Evolutionary conservation across 78 protist species (phyloP).

Genomic region (Dictyostelium firmibasis): DNA sequence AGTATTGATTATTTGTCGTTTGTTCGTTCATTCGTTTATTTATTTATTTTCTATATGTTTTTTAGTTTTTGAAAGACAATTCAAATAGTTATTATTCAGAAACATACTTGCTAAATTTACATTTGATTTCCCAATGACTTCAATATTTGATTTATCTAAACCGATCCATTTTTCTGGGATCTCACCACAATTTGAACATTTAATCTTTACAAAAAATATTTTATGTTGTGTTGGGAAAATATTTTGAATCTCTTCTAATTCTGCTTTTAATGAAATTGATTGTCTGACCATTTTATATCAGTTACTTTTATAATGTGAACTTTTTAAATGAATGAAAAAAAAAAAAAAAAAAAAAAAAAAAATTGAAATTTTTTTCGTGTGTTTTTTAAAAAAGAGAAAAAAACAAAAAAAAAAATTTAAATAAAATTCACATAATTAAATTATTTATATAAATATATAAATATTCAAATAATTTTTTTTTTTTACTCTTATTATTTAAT

Average conservation of each 20-base stretch:
- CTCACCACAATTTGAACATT: conserved; percentile 44
- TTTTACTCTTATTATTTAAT: neutral
- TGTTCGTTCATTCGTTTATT: neutral
- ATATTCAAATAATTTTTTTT: neutral
- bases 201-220: conserved; percentile 35
- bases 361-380: neutral
- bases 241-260: conserved; percentile 27
- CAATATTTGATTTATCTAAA: conserved; percentile 42
- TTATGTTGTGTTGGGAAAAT: conserved; percentile 2
- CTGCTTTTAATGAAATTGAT: conserved; percentile 28
- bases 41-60: neutral
- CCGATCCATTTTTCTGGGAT: conserved; percentile 14
- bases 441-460: neutral
- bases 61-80: neutral
- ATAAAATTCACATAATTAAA: neutral
- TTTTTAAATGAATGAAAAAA: neutral
- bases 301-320: neutral
- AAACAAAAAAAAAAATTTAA: neutral
- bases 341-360: neutral
- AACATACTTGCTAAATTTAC: conserved; percentile 51
- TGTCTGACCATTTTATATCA: conserved; percentile 14
- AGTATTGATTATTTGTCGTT: neutral
- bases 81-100: no score
- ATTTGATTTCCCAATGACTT: conserved; percentile 14
- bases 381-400: neutral